A percentile compares a stretch with the other conserved stretches of the same genome.
These are phyloP conservation scores for Aurantiochytrium sp. DNA, from an alignment of 108 stramenopile species.

Conservation along the genomic window DNA sequence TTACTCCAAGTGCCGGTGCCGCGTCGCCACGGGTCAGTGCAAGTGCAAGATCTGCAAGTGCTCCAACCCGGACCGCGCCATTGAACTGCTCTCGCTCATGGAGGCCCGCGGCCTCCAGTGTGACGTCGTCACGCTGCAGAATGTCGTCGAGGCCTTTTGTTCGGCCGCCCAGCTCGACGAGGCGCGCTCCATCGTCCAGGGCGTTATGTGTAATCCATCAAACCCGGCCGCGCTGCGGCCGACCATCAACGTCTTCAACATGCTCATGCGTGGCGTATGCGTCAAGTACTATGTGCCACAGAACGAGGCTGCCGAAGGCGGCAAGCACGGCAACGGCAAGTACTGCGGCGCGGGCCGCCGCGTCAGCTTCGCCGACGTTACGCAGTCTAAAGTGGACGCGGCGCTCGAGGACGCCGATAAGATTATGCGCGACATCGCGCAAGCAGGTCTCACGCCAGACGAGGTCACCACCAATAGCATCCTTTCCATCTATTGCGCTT, in stretches of 20 bases:
- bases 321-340: background rate
- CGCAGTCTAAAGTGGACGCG: background rate
- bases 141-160: constrained; percentile 15
- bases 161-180: constrained; percentile 11
- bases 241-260: constrained; percentile 2
- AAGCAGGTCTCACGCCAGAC: background rate
- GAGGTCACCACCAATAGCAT: background rate
- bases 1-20: constrained; percentile 1
- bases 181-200: background rate
- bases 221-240: background rate
- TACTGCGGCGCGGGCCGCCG: background rate
- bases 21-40: background rate
- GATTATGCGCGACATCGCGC: background rate
- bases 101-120: background rate
- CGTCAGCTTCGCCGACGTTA: background rate
- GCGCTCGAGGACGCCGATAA: background rate
- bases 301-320: background rate
- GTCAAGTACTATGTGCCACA: constrained; percentile 8
- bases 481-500: background rate
- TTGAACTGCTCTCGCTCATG: background rate
- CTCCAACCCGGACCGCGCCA: background rate
- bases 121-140: constrained; percentile 9
- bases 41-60: constrained; percentile 5
- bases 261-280: constrained; percentile 21
- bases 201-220: background rate